Percentiles rank a stretch among this genome's conserved stretches.
These are phyloP conservation scores for Solanum hybrid DNA, from an alignment of 305 asterid genomes.

Conservation along the genomic window DNA sequence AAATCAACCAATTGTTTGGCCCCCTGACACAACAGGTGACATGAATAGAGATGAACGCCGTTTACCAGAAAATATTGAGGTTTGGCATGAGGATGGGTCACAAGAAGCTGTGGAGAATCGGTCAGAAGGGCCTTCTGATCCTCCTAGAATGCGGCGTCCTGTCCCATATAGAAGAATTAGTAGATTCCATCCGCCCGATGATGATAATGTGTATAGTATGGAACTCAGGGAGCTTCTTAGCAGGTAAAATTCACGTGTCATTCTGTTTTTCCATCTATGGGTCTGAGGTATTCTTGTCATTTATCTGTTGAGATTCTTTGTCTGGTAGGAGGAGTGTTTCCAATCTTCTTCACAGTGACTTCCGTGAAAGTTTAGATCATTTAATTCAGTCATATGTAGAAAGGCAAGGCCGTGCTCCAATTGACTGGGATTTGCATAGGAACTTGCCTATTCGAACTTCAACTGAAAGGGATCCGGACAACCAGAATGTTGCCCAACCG, in stretches of 20 bases:
- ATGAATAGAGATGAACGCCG: slow-evolving; percentile 36
- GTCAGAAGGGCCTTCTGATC: slow-evolving; percentile 61
- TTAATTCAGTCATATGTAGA: slow-evolving; percentile 76
- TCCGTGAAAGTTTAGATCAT: slow-evolving; percentile 88
- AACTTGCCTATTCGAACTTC: slow-evolving; percentile 73
- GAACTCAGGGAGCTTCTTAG: slow-evolving; percentile 91
- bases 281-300: background rate
- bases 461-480: slow-evolving; percentile 46
- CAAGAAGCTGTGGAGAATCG: slow-evolving; percentile 62
- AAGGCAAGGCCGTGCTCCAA: slow-evolving; percentile 62
- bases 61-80: slow-evolving; percentile 38
- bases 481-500: slow-evolving; percentile 37
- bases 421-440: slow-evolving; percentile 76
- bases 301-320: slow-evolving; percentile 6
- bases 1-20: slow-evolving; percentile 35
- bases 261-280: background rate
- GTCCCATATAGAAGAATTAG: slow-evolving; percentile 41
- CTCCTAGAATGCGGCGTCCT: slow-evolving; percentile 40
- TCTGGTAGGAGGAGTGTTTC: slow-evolving; percentile 85
- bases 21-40: slow-evolving; percentile 33
- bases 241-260: slow-evolving; percentile 37
- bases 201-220: slow-evolving; percentile 83
- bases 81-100: slow-evolving; percentile 55
- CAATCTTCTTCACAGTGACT: slow-evolving; percentile 85
- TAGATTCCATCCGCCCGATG: slow-evolving; percentile 82